These are phyloP conservation scores for Balakata baccata DNA, from an alignment of 345 rosid species.

Conservation along the genomic window DNA sequence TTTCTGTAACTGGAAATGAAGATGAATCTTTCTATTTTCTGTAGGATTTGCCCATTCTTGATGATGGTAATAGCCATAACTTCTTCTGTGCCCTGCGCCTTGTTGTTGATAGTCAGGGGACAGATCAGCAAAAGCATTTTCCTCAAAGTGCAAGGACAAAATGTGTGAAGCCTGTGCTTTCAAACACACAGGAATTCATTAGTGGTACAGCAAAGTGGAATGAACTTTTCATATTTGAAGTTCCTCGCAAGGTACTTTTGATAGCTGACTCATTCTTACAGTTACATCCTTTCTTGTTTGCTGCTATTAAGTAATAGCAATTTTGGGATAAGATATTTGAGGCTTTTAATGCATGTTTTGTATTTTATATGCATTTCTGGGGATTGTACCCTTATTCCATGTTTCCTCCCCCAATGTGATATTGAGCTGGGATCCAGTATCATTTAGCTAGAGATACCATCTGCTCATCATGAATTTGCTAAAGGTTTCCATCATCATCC, in stretches of 20 bases:
- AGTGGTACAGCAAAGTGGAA: conserved; percentile 78
- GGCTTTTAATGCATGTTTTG: background rate
- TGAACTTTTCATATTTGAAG: conserved; percentile 92
- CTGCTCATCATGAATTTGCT: background rate
- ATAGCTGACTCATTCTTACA: background rate
- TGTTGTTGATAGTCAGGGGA: conserved; percentile 65
- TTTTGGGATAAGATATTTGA: background rate
- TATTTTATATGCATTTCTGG: background rate
- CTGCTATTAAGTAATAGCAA: background rate
- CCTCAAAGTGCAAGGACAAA: conserved; percentile 99
- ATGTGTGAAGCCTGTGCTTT: conserved; percentile 76
- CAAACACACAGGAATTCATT: conserved; percentile 30
- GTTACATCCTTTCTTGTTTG: background rate
- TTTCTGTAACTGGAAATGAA: conserved; percentile 1
- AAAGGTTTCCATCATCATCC: background rate
- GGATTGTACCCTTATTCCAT: background rate
- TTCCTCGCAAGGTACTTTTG: conserved; percentile 65
- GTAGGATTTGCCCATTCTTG: conserved; percentile 74
- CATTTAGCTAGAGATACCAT: conserved; percentile 1
- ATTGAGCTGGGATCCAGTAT: background rate
- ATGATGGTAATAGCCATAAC: conserved; percentile 89
- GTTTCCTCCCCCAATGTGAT: background rate
- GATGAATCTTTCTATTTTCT: conserved; percentile 20
- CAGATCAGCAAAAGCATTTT: conserved; percentile 84
- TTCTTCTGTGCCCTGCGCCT: conserved; percentile 94